Conservation (phyloP, 2,329 filamentous ascomycete species). For the Atkinsonella hypoxylon region DNA sequence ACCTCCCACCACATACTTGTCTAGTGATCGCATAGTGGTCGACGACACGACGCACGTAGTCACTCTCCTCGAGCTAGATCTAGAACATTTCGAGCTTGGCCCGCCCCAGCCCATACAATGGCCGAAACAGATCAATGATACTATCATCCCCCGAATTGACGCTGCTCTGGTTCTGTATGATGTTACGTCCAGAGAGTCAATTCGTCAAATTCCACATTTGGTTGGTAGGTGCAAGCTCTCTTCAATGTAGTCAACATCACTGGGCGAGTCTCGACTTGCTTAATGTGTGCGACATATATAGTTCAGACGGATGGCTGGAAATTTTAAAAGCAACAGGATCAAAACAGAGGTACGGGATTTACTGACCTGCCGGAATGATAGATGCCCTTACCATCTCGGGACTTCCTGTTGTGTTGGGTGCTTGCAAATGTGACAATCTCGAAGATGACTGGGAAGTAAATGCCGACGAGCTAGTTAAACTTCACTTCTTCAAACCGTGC, state of each 20-base stretch:
- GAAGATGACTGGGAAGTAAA: constrained; percentile 60
- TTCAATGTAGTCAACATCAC: not conserved
- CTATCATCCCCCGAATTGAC: constrained; percentile 63
- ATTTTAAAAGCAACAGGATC: too few relatives aligned
- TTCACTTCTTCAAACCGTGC: constrained; percentile 54
- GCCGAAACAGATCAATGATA: constrained; percentile 57
- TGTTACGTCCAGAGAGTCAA: constrained; percentile 65
- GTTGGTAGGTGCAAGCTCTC: constrained; percentile 44
- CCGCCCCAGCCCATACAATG: constrained; percentile 47
- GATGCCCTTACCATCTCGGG: constrained; percentile 61
- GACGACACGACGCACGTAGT: constrained; percentile 47
- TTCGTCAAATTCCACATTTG: constrained; percentile 61
- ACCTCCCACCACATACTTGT: constrained; percentile 40
- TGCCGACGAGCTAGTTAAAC: constrained; percentile 47
- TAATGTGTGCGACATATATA: not conserved
- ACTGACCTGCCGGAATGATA: constrained; percentile 23
- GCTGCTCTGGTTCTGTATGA: constrained; percentile 82
- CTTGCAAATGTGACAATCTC: constrained; percentile 79
- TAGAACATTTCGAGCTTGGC: constrained; percentile 51
- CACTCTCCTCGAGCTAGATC: constrained; percentile 52
- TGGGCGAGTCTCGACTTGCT: not conserved
- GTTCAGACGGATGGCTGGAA: not conserved
- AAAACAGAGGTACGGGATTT: not conserved
- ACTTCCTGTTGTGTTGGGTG: constrained; percentile 69
- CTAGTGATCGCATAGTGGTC: constrained; percentile 44